A percentile compares a stretch with the other conserved stretches of the same genome.
Conservation (phyloP, 768 basidiomycete genomes). For the Scleroderma citrinum region DNA sequence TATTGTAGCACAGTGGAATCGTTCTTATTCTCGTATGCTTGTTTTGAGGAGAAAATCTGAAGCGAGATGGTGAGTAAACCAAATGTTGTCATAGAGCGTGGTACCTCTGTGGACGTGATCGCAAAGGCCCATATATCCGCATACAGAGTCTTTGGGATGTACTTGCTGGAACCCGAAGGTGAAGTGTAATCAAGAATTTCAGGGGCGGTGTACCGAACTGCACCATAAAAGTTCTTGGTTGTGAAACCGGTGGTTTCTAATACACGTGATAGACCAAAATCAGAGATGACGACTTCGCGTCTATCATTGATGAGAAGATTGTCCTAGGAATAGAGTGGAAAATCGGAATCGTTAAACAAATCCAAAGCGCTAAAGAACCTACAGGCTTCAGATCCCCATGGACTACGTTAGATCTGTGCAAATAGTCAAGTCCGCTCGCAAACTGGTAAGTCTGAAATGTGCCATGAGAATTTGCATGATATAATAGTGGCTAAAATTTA, state of each 20-base stretch:
- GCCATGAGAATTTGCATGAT: not conserved
- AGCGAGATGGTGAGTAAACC: not conserved
- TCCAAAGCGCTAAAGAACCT: conserved; percentile 6
- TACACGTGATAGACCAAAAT: conserved; percentile 37
- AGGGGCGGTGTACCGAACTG: conserved; percentile 35
- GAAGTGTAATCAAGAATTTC: conserved; percentile 22
- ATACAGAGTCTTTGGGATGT: conserved; percentile 17
- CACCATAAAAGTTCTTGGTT: conserved; percentile 29
- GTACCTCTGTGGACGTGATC: conserved; percentile 33
- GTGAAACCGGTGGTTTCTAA: conserved; percentile 33
- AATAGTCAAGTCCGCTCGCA: conserved; percentile 17
- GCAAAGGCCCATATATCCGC: conserved; percentile 35
- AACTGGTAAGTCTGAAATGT: conserved; percentile 15
- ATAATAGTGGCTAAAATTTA: conserved; percentile 3
- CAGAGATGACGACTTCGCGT: conserved; percentile 29
- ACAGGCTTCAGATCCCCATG: conserved; percentile 38
- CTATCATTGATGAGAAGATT: conserved; percentile 33
- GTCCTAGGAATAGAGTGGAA: conserved; percentile 16
- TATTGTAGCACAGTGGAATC: conserved; percentile 16
- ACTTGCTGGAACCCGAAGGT: conserved; percentile 4
- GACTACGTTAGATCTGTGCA: conserved; percentile 20
- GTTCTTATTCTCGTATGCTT: conserved; percentile 12
- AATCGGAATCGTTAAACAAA: not conserved
- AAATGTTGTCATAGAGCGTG: not conserved
- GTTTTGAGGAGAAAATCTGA: conserved; percentile 21